Percentiles rank a stretch among this genome's conserved stretches.
Evolutionary conservation across 75 land plant species (phyloP).

Genomic region (Gnetum montanum): DNA sequence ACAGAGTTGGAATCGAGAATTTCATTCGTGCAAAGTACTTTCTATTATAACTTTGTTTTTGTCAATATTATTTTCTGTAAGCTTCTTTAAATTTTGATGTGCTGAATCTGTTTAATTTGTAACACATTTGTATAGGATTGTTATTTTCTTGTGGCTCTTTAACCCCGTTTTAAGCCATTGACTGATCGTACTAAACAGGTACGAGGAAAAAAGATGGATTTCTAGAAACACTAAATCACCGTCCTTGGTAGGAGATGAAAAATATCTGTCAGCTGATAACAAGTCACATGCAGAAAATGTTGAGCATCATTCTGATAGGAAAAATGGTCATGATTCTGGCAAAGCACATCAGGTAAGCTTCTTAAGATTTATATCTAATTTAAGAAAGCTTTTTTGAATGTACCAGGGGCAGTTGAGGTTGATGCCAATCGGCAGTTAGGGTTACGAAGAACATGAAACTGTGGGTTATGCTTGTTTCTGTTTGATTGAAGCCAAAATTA

Average conservation of each 20-base stretch:
- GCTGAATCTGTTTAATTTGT: background rate
- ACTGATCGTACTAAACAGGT: too few relatives aligned
- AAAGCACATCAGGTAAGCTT: constrained; percentile 1
- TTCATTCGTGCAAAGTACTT: constrained; percentile 92
- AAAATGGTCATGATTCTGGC: constrained; percentile 6
- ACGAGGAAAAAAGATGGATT: constrained; percentile 70
- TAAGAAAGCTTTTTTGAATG: too few relatives aligned
- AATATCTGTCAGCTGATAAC: constrained; percentile 4
- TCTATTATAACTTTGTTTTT: background rate
- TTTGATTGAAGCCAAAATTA: too few relatives aligned
- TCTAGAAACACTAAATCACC: constrained; percentile 25
- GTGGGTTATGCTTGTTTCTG: background rate
- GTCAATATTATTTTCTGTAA: background rate
- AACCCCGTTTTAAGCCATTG: background rate
- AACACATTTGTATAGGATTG: background rate
- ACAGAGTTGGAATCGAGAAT: constrained; percentile 79
- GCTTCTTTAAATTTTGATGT: background rate
- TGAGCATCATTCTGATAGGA: background rate
- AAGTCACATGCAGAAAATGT: constrained; percentile 2
- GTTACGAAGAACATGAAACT: background rate
- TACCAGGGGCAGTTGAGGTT: too few relatives aligned
- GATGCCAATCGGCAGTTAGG: too few relatives aligned
- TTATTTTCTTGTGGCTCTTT: background rate
- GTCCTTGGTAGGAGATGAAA: constrained; percentile 23
- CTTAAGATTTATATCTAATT: background rate